phyloP scores from a whole-genome alignment of 495 filamentous ascomycete genomes.

The Hapsidospora chrysogenum region DNA sequence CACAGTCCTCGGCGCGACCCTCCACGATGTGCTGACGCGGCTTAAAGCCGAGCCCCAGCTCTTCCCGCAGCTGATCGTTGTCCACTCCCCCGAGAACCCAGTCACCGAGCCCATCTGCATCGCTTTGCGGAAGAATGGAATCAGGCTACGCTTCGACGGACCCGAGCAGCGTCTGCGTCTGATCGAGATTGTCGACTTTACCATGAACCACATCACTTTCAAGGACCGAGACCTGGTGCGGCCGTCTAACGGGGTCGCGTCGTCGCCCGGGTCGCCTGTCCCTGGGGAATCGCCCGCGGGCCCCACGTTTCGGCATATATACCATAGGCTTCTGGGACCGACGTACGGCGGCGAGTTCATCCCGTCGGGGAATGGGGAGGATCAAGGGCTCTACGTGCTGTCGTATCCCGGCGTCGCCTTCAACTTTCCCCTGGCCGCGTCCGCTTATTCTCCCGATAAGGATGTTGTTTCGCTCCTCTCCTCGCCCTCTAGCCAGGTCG shows the following conservation, averaged over 20 bases:
- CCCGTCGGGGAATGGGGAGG: conserved; percentile 16
- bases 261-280: too few species aligned
- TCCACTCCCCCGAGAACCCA: conserved; percentile 54
- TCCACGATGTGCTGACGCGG: conserved; percentile 73
- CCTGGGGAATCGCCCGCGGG: conserved; percentile 31
- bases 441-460: conserved; percentile 62
- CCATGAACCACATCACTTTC: conserved; percentile 66
- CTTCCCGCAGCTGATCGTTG: conserved; percentile 70
- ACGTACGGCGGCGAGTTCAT: conserved; percentile 88
- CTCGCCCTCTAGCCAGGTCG: conserved; percentile 49
- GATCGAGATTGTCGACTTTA: conserved; percentile 82
- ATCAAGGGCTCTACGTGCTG: conserved; percentile 54
- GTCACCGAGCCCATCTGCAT: conserved; percentile 56
- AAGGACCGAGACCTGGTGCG: conserved; percentile 69
- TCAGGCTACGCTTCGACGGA: conserved; percentile 85
- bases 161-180: conserved; percentile 80
- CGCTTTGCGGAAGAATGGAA: conserved; percentile 62
- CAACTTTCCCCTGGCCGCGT: conserved; percentile 62
- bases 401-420: conserved; percentile 93
- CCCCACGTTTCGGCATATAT: conserved; percentile 79
- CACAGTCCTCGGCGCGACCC: conserved; percentile 71
- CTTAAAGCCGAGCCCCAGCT: conserved; percentile 68
- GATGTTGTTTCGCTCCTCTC: conserved; percentile 79
- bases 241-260: conserved; percentile 28
- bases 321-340: conserved; percentile 77